These are phyloP conservation scores for Sphenostylis stenocarpa DNA, from an alignment of 306 rosid species.

Conservation along the genomic window DNA sequence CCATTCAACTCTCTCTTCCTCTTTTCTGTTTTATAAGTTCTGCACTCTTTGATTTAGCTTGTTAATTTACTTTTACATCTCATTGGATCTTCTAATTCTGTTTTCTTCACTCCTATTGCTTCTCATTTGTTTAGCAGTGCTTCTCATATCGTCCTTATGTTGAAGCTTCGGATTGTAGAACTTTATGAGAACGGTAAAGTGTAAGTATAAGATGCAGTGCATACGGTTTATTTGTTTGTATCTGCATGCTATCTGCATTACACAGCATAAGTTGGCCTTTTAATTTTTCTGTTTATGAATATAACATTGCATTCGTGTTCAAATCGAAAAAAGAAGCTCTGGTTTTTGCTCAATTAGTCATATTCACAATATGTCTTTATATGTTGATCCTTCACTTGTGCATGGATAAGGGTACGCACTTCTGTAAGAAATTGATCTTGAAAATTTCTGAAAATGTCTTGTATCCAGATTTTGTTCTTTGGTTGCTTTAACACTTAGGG, in stretches of 20 bases:
- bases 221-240: neutral
- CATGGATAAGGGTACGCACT: neutral
- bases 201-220: neutral
- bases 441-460: neutral
- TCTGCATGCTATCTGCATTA: neutral
- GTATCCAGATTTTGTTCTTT: neutral
- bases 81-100: neutral
- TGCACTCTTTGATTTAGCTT: neutral
- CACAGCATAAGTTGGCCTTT: neutral
- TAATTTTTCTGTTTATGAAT: neutral
- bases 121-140: constrained; percentile 19
- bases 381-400: neutral
- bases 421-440: neutral
- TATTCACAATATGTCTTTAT: neutral
- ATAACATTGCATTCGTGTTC: constrained; percentile 8
- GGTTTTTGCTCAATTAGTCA: constrained; percentile 9
- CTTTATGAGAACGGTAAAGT: constrained; percentile 1
- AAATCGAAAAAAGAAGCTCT: neutral
- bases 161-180: constrained; percentile 29
- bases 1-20: constrained; percentile 14
- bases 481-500: constrained; percentile 43
- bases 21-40: neutral
- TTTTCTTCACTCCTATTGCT: constrained; percentile 12
- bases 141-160: constrained; percentile 8
- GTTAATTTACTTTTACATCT: neutral